Evolutionary conservation across 108 stramenopile species (phyloP).

Genomic region (Hondaea fermentalgiana): DNA sequence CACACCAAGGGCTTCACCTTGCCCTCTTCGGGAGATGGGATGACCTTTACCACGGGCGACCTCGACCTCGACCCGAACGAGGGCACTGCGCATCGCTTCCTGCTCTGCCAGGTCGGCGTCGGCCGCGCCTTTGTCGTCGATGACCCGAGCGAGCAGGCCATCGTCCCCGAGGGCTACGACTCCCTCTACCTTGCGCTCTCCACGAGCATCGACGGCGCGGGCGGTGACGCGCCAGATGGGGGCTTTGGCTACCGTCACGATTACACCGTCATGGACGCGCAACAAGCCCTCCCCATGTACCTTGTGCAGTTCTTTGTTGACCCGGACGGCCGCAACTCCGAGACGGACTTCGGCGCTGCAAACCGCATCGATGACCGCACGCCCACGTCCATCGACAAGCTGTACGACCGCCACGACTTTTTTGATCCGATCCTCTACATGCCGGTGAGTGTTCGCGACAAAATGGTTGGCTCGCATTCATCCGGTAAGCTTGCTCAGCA

Average conservation of each 20-base stretch:
- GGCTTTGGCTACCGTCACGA: conserved; percentile 19
- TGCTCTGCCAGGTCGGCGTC: conserved; percentile 28
- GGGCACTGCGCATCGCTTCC: conserved; percentile 8
- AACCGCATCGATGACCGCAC: not conserved
- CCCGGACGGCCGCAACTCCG: not conserved
- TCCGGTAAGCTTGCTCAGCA: not conserved
- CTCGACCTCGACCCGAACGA: conserved; percentile 7
- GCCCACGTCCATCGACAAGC: not conserved
- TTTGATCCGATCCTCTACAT: conserved; percentile 20
- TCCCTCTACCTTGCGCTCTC: conserved; percentile 13
- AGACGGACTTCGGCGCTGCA: not conserved
- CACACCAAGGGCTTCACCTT: conserved; percentile 18
- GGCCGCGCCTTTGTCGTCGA: conserved; percentile 21
- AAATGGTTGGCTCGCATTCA: conserved; percentile 13
- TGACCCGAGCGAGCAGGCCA: conserved; percentile 1
- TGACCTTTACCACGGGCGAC: conserved; percentile 18
- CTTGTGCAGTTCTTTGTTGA: conserved; percentile 25
- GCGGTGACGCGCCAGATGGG: not conserved
- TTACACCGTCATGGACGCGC: conserved; percentile 18
- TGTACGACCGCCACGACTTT: conserved; percentile 18
- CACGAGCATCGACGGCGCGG: not conserved
- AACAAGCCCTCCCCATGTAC: conserved; percentile 30
- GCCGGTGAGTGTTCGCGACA: conserved; percentile 22
- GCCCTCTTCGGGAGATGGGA: conserved; percentile 16
- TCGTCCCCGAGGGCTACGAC: conserved; percentile 26